Percentiles rank a stretch among this genome's conserved stretches.
phyloP scores from a whole-genome alignment of 441 rosid genomes.

The Pelargonium cotyledonis region DNA sequence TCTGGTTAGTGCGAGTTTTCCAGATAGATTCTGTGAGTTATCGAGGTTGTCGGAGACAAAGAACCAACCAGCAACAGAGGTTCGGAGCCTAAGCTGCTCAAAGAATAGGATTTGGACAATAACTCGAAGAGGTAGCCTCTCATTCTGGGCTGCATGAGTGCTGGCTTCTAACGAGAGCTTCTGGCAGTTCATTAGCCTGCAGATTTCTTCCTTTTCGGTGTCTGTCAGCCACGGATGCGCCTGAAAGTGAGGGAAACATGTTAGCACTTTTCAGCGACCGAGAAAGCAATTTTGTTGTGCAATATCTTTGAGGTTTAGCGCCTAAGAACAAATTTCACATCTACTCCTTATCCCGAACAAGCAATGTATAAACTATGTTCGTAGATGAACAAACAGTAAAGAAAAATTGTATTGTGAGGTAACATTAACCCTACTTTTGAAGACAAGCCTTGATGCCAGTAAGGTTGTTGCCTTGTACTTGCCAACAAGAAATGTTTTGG shows the following conservation, averaged over 20 bases:
- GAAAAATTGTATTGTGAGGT: too few species aligned
- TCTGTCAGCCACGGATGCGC: slow-evolving; percentile 90
- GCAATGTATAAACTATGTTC: too few species aligned
- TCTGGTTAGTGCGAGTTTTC: slow-evolving; percentile 39
- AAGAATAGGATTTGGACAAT: slow-evolving; percentile 83
- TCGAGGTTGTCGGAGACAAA: slow-evolving; percentile 58
- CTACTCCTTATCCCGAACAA: too few species aligned
- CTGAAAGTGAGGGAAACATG: slow-evolving; percentile 29
- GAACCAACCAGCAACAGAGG: slow-evolving; percentile 67
- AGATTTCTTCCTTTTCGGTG: slow-evolving; percentile 68
- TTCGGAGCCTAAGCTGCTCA: slow-evolving; percentile 81
- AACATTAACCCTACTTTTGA: too few species aligned
- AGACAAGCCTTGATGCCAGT: too few species aligned
- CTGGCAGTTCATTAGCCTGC: slow-evolving; percentile 81
- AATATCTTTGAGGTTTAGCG: too few species aligned
- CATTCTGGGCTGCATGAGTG: slow-evolving; percentile 92
- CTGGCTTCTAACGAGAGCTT: slow-evolving; percentile 86
- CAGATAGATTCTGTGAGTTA: slow-evolving; percentile 30
- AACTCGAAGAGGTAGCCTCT: slow-evolving; percentile 79
- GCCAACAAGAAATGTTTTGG: too few species aligned
- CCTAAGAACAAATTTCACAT: too few species aligned
- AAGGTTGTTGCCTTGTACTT: too few species aligned
- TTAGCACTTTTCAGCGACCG: not conserved
- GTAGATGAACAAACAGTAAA: too few species aligned
- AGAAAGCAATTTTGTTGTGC: too few species aligned